Base-by-base conservation (phyloP, 805 yeast genomes). In the Hanseniaspora thailandica region DNA sequence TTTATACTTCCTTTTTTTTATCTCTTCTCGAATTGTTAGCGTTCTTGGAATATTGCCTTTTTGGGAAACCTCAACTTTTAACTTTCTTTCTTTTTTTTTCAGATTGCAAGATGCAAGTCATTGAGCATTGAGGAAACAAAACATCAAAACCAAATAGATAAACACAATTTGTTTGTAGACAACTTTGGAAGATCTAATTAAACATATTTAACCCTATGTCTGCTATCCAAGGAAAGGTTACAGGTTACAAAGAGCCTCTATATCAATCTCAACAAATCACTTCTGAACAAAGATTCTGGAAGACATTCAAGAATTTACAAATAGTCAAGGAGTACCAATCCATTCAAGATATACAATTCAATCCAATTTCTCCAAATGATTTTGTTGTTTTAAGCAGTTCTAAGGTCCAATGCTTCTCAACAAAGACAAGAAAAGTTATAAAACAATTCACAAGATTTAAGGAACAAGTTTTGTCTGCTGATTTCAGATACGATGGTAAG, bases 241-340 rank as follows among this genome's bases (percentile, higher is more conserved):
- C 76, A 26, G 81, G 80, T 28, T 76, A 76, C 30, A 76, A 86
- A 63, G 80, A 78, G 57, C 84, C 96, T 1, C 80, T 85, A 1
- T 75, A 86, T 48, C 94, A 96, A 2, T 80, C 85, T 10, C 84
- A 81, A 62, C 70, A 67, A 45, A 82, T 89, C 1, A 86, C 96
- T 0, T 90, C 96, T 1, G 97, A 90, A 59, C 95, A 88, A 63
- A 76, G 94, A 60, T 90, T 85, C 70, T 93, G 97, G 97, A 75
- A 94, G 60, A 85, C 87, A 6, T 89, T 82, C 66, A 73, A 77
- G 30, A 83, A 80, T 58, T 90, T 97, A 2, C 90, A 90, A 64
- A 73, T 93, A 36, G 87, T 89, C 26, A 90, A 93, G 66, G 97
- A 93, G 66, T 90, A 86, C 69, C 88, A 86, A 67, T 86, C 97